These are phyloP conservation scores for Cornus kousa DNA, from an alignment of 148 eudicot genomes.

Conservation along the genomic window DNA sequence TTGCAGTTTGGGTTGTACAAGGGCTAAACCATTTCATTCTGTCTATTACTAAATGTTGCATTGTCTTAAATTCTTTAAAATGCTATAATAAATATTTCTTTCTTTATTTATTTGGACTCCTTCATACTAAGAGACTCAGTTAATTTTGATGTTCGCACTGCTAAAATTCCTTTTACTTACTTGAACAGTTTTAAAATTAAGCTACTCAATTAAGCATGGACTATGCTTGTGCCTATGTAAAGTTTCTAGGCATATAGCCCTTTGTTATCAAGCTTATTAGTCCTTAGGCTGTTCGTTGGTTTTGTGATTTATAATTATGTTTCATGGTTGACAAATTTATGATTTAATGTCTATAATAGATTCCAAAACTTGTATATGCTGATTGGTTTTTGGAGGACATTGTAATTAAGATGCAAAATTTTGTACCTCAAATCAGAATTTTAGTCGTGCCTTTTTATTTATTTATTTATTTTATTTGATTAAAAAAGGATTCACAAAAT, in stretches of 20 bases:
- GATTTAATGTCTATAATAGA: not conserved
- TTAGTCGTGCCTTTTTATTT: not conserved
- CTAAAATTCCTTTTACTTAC: not conserved
- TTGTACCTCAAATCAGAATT: not conserved
- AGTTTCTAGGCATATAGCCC: not conserved
- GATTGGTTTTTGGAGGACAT: not conserved
- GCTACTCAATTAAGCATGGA: not conserved
- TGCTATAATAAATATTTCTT: not conserved
- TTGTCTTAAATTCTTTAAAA: not conserved
- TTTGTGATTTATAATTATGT: not conserved
- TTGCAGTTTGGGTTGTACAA: not conserved
- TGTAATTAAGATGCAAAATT: not conserved
- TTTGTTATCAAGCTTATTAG: not conserved
- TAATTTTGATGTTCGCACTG: not conserved
- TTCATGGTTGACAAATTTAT: conserved; percentile 4
- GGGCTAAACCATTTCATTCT: not conserved
- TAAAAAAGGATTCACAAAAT: not conserved
- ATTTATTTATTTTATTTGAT: not conserved
- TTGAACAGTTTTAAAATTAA: not conserved
- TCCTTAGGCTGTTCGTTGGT: not conserved
- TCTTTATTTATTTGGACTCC: too few species aligned
- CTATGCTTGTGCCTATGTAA: not conserved
- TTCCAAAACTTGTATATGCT: not conserved
- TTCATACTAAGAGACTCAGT: not conserved
- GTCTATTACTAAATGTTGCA: not conserved